Evolutionary conservation across 257 asterid genomes (phyloP).

Genomic region (Gentiana straminea): DNA sequence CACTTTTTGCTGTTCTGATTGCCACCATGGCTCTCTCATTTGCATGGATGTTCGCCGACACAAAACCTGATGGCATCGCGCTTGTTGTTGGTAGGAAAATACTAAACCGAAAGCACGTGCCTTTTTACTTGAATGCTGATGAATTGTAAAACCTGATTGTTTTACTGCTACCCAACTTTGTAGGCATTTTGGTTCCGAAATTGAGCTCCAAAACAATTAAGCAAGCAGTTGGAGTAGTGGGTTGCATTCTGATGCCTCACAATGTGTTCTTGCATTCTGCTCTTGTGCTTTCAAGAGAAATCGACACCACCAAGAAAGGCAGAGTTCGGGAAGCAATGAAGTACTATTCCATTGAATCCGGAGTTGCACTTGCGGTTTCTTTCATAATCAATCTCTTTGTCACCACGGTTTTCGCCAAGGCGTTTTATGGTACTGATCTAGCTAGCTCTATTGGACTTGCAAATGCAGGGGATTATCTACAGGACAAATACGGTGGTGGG

Average conservation of each 20-base stretch:
- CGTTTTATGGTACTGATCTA: conserved; percentile 20
- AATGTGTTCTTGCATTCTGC: conserved; percentile 31
- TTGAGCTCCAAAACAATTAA: conserved; percentile 24
- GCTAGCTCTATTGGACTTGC: conserved; percentile 24
- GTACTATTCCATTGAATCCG: conserved; percentile 25
- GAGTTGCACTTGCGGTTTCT: conserved; percentile 17
- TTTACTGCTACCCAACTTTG: background rate
- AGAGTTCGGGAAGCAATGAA: conserved; percentile 23
- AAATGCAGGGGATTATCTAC: conserved; percentile 28
- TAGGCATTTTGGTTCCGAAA: conserved; percentile 25
- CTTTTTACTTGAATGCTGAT: background rate
- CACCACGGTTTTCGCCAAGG: conserved; percentile 24
- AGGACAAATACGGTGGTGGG: conserved; percentile 29
- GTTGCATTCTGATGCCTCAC: conserved; percentile 32
- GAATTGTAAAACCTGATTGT: background rate
- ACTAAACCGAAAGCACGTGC: too few relatives aligned
- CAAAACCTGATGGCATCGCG: conserved; percentile 26
- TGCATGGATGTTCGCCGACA: conserved; percentile 41
- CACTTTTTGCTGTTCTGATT: conserved; percentile 27
- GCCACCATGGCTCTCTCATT: conserved; percentile 27
- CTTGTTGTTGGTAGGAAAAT: conserved; percentile 23
- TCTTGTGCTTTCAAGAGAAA: conserved; percentile 24
- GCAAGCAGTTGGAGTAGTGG: conserved; percentile 29
- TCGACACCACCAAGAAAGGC: conserved; percentile 18
- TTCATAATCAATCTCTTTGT: conserved; percentile 26